Conservation (phyloP, 176 grass and related monocot genomes). For the Chrysopogon serrulatus region DNA sequence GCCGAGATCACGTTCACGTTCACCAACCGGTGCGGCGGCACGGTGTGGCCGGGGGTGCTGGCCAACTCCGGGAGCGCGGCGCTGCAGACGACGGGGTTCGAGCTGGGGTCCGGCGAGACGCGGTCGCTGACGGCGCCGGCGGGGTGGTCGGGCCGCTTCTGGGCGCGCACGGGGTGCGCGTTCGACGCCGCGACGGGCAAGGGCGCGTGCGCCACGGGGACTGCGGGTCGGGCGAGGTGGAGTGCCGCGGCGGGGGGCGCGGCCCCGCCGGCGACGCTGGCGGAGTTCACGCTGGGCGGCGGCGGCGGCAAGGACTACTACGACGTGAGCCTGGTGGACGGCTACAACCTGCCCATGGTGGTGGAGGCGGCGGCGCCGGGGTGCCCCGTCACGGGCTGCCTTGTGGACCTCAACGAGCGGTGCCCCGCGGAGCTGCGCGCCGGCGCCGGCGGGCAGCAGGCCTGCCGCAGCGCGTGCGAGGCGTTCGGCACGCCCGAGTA, state of each 20-base stretch:
- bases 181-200: too few relatives aligned
- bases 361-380: slow-evolving; percentile 45
- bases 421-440: slow-evolving; percentile 71
- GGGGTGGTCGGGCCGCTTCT: too few relatives aligned
- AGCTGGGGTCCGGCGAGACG: too few relatives aligned
- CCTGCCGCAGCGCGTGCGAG: slow-evolving; percentile 79
- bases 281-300: slow-evolving; percentile 75
- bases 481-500: slow-evolving; percentile 77
- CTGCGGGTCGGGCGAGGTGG: too few relatives aligned
- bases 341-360: slow-evolving; percentile 86
- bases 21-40: slow-evolving; percentile 76
- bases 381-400: slow-evolving; percentile 65
- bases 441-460: slow-evolving; percentile 23
- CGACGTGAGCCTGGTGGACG: slow-evolving; percentile 96
- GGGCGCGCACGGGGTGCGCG: too few relatives aligned
- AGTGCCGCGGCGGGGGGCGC: slow-evolving; percentile 21
- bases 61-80: slow-evolving; percentile 73
- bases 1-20: slow-evolving; percentile 70
- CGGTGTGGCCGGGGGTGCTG: slow-evolving; percentile 88
- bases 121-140: too few relatives aligned
- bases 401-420: slow-evolving; percentile 59
- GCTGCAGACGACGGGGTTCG: too few relatives aligned
- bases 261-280: slow-evolving; percentile 64
- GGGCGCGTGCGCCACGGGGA: too few relatives aligned
- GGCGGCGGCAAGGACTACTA: slow-evolving; percentile 76